A percentile compares a stretch with the other conserved stretches of the same genome.
These are phyloP conservation scores for Fraxinus baroniana DNA, from an alignment of 305 asterid species.

Conservation along the genomic window DNA sequence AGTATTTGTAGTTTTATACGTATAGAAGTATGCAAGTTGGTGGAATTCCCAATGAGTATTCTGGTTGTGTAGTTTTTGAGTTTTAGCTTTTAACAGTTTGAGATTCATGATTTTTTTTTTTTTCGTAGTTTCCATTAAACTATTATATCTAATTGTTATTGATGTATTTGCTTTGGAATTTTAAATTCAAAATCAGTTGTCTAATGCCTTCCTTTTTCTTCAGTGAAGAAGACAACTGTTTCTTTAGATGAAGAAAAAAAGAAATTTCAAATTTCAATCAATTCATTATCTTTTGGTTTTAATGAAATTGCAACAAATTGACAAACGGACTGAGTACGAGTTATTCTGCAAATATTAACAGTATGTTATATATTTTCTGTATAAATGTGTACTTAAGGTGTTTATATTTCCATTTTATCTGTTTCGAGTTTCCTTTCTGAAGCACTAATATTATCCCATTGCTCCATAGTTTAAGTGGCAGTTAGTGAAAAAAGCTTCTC, in stretches of 20 bases:
- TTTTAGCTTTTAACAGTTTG: not conserved
- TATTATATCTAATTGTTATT: not conserved
- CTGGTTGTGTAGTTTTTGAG: not conserved
- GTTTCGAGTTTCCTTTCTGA: conserved; percentile 15
- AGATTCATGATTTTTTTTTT: not conserved
- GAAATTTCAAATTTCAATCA: not conserved
- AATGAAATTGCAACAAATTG: not conserved
- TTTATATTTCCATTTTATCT: conserved; percentile 2
- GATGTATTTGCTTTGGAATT: not conserved
- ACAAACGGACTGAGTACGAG: not conserved
- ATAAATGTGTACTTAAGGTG: not conserved
- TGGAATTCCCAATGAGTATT: not conserved
- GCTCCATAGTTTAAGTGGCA: conserved; percentile 86
- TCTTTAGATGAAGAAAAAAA: not conserved
- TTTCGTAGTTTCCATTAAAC: not conserved
- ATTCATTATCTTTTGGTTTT: not conserved
- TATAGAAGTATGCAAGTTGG: not conserved
- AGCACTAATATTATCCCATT: conserved; percentile 32
- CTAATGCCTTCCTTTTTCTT: not conserved
- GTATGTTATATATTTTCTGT: not conserved
- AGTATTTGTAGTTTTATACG: not conserved
- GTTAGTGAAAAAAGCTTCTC: conserved; percentile 86
- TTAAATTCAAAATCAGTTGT: not conserved
- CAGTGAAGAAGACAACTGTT: not conserved
- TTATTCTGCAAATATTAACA: not conserved